phyloP scores from a whole-genome alignment of 768 basidiomycete species.

The Cantharellus cinnabarinus region DNA sequence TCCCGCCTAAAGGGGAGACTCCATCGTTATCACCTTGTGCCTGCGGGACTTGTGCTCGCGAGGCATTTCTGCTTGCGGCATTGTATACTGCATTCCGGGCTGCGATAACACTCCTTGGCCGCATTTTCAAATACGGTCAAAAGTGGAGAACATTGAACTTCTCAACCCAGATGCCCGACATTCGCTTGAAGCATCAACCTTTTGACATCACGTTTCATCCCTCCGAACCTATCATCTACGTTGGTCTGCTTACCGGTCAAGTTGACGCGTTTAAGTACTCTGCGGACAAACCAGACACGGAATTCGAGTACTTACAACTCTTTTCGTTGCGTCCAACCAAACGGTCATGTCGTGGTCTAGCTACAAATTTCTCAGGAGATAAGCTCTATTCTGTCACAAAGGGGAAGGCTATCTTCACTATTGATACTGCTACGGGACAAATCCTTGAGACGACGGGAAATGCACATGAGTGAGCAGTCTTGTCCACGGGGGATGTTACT shows the following conservation, averaged over 20 bases:
- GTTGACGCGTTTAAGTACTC: constrained; percentile 68
- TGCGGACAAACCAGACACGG: constrained; percentile 28
- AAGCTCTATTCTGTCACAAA: constrained; percentile 67
- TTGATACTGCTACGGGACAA: constrained; percentile 42
- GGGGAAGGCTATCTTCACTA: constrained; percentile 45
- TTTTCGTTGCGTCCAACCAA: constrained; percentile 61
- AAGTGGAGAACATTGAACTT: too few species aligned
- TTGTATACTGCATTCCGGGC: too few species aligned
- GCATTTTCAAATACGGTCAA: too few species aligned
- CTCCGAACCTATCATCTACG: constrained; percentile 42
- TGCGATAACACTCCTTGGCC: too few species aligned
- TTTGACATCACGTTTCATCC: constrained; percentile 88
- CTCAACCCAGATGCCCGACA: constrained; percentile 29
- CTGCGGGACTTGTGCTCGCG: too few species aligned
- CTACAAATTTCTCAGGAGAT: constrained; percentile 44
- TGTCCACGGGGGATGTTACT: background rate
- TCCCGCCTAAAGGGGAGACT: too few species aligned
- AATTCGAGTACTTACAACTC: constrained; percentile 22
- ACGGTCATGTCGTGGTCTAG: constrained; percentile 60
- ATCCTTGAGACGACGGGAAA: constrained; percentile 28
- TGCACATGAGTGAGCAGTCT: constrained; percentile 42
- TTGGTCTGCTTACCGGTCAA: constrained; percentile 61
- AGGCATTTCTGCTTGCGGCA: too few species aligned
- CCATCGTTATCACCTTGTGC: too few species aligned
- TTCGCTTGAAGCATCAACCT: constrained; percentile 53